Percentiles rank a stretch among this genome's conserved stretches.
phyloP scores from a whole-genome alignment of 225 moss, liverwort and hornwort genomes.

The Neckera pumila region DNA sequence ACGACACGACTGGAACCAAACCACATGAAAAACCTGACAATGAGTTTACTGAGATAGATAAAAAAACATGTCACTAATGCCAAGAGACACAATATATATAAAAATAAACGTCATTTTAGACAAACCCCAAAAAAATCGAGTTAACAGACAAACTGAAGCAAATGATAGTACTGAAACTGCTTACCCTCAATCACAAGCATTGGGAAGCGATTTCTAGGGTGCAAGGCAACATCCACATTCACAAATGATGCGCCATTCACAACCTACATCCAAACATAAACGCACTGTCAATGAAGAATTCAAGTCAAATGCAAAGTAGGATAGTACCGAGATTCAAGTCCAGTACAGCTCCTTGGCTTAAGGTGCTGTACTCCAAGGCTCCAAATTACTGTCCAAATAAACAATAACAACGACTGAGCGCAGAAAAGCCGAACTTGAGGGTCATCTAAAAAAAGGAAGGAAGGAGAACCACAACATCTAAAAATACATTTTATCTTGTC shows the following conservation, averaged over 20 bases:
- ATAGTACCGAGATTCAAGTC: not conserved
- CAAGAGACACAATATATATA: not conserved
- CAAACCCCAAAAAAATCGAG: not conserved
- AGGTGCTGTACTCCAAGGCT: not conserved
- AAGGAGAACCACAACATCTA: not conserved
- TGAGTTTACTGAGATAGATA: not conserved
- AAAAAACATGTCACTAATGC: not conserved
- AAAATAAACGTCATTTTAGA: not conserved
- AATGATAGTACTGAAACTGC: not conserved
- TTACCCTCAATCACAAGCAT: conserved; percentile 56
- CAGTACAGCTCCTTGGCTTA: not conserved
- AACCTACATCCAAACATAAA: conserved; percentile 15
- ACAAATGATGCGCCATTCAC: conserved; percentile 65
- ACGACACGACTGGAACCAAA: not conserved
- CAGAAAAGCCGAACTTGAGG: not conserved
- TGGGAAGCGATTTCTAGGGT: conserved; percentile 37
- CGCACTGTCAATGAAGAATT: not conserved
- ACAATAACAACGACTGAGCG: not conserved
- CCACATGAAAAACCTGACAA: not conserved
- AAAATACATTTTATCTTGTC: not conserved
- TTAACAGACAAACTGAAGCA: not conserved
- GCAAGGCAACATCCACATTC: conserved; percentile 47
- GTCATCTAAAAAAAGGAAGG: not conserved
- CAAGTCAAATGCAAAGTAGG: not conserved
- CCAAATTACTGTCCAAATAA: not conserved